A percentile compares a stretch with the other conserved stretches of the same genome.
phyloP scores from a whole-genome alignment of 2,329 filamentous ascomycete species.

The Penicillium sp. region DNA sequence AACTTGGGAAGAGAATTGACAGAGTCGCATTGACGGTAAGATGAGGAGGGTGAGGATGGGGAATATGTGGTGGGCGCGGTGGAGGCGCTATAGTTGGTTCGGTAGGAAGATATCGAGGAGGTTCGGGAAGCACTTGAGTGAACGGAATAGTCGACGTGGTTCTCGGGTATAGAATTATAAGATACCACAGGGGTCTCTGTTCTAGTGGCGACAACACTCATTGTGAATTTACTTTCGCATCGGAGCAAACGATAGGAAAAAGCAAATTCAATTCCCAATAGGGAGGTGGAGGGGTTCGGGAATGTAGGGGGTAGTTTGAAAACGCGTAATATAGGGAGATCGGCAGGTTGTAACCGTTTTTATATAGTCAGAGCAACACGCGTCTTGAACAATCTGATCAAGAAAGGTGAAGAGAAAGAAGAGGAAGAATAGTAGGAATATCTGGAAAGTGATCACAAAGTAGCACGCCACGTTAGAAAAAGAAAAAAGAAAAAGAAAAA shows the following conservation, averaged over 20 bases:
- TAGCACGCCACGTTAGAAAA: conserved; percentile 3
- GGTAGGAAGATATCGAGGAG: conserved; percentile 40
- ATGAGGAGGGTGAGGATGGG: conserved; percentile 37
- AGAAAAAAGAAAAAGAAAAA: conserved; percentile 6
- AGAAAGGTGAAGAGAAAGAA: not conserved
- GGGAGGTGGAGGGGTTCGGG: conserved; percentile 15
- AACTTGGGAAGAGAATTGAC: conserved; percentile 38
- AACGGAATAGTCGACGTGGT: conserved; percentile 26
- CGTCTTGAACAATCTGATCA: not conserved
- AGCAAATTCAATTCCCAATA: conserved; percentile 11
- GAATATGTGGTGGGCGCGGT: conserved; percentile 42
- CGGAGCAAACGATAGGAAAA: conserved; percentile 16
- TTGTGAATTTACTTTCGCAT: conserved; percentile 29
- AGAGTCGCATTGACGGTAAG: conserved; percentile 41
- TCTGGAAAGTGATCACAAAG: not conserved
- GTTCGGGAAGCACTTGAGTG: conserved; percentile 35
- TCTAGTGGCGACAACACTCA: conserved; percentile 45
- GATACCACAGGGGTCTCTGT: conserved; percentile 36
- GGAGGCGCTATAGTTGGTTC: conserved; percentile 39
- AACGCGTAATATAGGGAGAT: conserved; percentile 18
- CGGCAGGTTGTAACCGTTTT: conserved; percentile 14
- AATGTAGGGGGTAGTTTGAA: conserved; percentile 23
- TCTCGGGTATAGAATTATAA: conserved; percentile 27
- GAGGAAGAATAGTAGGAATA: not conserved
- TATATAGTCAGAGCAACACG: conserved; percentile 5